Evolutionary conservation across 1,139 yeast species (phyloP), one percentile per base, ranked within the genome.

Genomic region (Zhuliangozyma parablackwelliae): DNA sequence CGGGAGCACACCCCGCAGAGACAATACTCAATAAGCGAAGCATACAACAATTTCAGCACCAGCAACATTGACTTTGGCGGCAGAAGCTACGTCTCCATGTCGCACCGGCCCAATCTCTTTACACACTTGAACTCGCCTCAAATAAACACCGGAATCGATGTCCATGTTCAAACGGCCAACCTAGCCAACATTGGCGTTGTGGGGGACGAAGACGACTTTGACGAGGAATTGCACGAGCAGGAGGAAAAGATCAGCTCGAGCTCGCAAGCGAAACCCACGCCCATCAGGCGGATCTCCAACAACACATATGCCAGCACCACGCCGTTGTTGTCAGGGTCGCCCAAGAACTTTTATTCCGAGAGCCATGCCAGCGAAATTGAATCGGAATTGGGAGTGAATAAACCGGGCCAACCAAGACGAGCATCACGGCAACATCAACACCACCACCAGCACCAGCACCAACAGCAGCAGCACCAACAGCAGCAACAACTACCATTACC

Each of bases 151-250:
- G 74, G 75, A 1, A 51, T 57, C 28, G 72, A 78, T 12, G 69
- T 82, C 32, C 78, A 82, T 42, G 85, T 78, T 44, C 82, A 80
- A 43, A 74, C 86, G 0, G 85, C 82, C 3, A 76, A 68, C 38
- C 65, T 80, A 44, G 84, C 88, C 10, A 67, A 66, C 27, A 72
- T 81, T 37, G 82, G 79, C 1, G 83, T 82, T 3, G 66, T 78
- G 5, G 75, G 68, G 26, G 42, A 40, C 20, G 42, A 33, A 12
- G 47, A 39, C 23, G 43, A 33, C 9, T 28, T 16, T 13, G 35
- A 34, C 10, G 38, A 37, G n/a, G 32, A 33, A 12, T 30, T 9
- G 11, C 28, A n/a, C 11, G 11, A 8, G 28, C 12, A 26, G 12
- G 33, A 26, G 13, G 28, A 30, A 23, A 21, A 11, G 7, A 29